Evolutionary conservation across 2,329 filamentous ascomycete species (phyloP).

Genomic region (Cyphellophora europaea): DNA sequence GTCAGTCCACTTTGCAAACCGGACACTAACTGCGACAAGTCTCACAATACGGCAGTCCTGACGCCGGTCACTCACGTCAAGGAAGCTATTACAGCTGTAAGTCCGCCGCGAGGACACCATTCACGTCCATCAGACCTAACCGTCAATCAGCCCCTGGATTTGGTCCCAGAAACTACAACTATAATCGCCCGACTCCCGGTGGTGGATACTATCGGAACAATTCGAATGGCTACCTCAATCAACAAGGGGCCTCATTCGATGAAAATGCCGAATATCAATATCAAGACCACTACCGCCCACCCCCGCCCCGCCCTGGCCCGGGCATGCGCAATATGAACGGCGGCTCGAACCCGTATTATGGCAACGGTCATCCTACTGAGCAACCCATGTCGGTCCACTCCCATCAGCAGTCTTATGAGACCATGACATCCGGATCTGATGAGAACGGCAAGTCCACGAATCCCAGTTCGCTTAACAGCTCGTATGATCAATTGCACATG

Average conservation of each 20-base stretch:
- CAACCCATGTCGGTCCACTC: slow-evolving; percentile 23
- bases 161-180: neutral
- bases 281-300: slow-evolving; percentile 16
- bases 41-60: too few relatives aligned
- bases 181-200: slow-evolving; percentile 7
- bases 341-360: slow-evolving; percentile 9
- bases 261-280: slow-evolving; percentile 15
- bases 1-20: slow-evolving; percentile 2
- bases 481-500: slow-evolving; percentile 59
- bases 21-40: slow-evolving; percentile 3
- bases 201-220: slow-evolving; percentile 15
- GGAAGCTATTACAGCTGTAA: slow-evolving; percentile 48
- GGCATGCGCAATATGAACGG: slow-evolving; percentile 1
- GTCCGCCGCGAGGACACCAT: slow-evolving; percentile 6
- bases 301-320: slow-evolving; percentile 5
- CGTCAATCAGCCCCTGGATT: neutral
- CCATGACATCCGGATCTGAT: slow-evolving; percentile 64
- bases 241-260: slow-evolving; percentile 15
- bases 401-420: slow-evolving; percentile 78
- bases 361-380: slow-evolving; percentile 2
- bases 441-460: slow-evolving; percentile 74
- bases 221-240: slow-evolving; percentile 7
- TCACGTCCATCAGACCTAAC: neutral
- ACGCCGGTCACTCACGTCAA: slow-evolving; percentile 21
- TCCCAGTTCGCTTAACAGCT: slow-evolving; percentile 89